Base-by-base conservation (phyloP, 1,284 basidiomycete genomes). In the Pascua sp. region DNA sequence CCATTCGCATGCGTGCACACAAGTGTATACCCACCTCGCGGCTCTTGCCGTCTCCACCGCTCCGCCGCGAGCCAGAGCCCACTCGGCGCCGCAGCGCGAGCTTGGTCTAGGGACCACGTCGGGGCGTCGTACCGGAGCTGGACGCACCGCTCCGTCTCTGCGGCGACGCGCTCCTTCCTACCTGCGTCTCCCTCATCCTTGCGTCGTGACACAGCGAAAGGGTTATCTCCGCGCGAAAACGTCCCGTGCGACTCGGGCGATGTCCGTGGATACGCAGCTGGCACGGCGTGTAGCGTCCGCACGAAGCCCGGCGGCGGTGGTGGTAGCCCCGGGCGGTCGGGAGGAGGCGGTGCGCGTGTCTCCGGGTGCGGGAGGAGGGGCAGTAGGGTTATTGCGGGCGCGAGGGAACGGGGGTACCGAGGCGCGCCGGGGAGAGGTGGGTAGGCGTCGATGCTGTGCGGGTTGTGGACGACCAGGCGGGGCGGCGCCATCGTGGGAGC, bases 211-310 rank as follows among this genome's bases (percentile, higher is more conserved):
- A 32, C 24, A 32, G 4, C 4, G 24, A 32, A 32, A 7, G 24
- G 24, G 24, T 32, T 32, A 32, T 32, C 24, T 7, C 24, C 24
- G 24, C 24, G 24, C 24, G 24, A 32, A 32, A 32, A 32, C 48
- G 42, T 17, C 46, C 63, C 55, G 68, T 68, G 36, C 80, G 80
- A 12, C 24, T 65, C 56, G 37, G 45, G 47, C 18, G 60, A 53
- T 38, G 49, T 50, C 13, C 87, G 81, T 5, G 88, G 83, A 66
- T 83, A 83, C 2, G 86, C 85, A 8, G 86, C 85, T 0, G 88
- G 88, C 24, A 89, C 74, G 45, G 90, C 70, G 67, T 92, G 90
- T 0, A 86, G 86, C 1, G 82, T 83, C 10, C 81, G 66, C 15
- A 65, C 71, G 69, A 80, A 85, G 11, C 69, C 66, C 56, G 11